Conservation (phyloP, 176 grass and related monocot genomes). For the Puya raimondii region DNA sequence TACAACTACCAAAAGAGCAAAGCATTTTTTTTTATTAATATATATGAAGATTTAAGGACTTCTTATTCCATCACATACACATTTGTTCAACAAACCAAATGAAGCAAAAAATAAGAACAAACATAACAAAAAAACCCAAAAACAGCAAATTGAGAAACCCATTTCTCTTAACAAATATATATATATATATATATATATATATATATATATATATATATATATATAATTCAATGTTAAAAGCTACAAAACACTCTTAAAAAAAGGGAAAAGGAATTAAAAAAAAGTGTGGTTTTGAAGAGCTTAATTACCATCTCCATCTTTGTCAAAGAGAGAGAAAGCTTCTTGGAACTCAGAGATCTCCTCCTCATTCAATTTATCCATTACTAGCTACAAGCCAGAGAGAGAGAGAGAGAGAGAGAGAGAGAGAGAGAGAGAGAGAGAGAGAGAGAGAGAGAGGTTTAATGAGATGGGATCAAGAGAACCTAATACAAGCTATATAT, state of each 20-base stretch:
- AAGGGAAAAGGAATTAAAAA: not conserved
- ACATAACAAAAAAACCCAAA: too few species aligned
- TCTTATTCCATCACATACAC: too few species aligned
- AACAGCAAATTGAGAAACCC: not conserved
- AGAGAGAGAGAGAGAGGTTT: too few species aligned
- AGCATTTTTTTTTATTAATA: too few species aligned
- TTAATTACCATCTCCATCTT: constrained; percentile 62
- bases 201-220: too few species aligned
- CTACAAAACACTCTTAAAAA: not conserved
- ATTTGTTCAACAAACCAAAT: too few species aligned
- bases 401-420: not conserved
- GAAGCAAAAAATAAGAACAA: not conserved
- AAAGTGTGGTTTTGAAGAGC: not conserved
- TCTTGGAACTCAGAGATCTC: constrained; percentile 63
- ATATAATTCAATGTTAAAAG: too few species aligned
- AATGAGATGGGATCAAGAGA: not conserved
- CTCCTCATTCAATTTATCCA: constrained; percentile 29
- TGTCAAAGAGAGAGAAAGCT: constrained; percentile 86
- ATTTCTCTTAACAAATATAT: too few species aligned
- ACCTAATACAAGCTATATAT: not conserved
- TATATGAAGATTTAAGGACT: too few species aligned
- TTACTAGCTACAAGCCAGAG: not conserved
- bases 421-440: not conserved
- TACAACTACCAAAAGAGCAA: too few species aligned
- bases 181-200: too few species aligned